Conservation (phyloP, 2,329 filamentous ascomycete genomes). For the Arthrobotrys conoides region DNA sequence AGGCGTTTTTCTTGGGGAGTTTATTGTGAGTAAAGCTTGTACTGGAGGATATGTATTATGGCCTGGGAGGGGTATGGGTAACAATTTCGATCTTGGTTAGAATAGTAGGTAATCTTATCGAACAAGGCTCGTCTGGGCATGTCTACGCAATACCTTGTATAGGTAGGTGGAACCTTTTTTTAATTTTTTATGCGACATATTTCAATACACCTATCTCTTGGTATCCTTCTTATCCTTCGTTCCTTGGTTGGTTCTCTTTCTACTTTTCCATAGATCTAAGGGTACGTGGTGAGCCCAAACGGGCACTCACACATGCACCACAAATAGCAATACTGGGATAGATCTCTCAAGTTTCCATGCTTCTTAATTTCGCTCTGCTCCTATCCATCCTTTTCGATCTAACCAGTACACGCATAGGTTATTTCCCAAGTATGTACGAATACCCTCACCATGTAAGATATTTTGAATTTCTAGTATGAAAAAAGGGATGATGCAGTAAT, state of each 20-base stretch:
- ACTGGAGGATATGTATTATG: background rate
- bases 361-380: background rate
- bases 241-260: background rate
- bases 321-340: background rate
- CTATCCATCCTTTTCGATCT: background rate
- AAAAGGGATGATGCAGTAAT: background rate
- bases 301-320: background rate
- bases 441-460: constrained; percentile 37
- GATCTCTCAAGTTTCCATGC: background rate
- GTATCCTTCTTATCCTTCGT: background rate
- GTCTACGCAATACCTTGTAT: constrained; percentile 15
- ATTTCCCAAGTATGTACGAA: constrained; percentile 21
- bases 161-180: constrained; percentile 37
- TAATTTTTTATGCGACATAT: constrained; percentile 2
- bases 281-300: constrained; percentile 1
- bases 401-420: background rate
- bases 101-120: constrained; percentile 9
- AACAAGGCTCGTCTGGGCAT: background rate
- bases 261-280: background rate
- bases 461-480: background rate
- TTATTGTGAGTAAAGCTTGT: constrained; percentile 1
- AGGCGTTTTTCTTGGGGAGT: constrained; percentile 2
- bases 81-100: constrained; percentile 26
- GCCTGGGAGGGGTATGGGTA: constrained; percentile 10
- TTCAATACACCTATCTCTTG: background rate